These are phyloP conservation scores for Datisca glomerata DNA, from an alignment of 306 rosid genomes.

Conservation along the genomic window DNA sequence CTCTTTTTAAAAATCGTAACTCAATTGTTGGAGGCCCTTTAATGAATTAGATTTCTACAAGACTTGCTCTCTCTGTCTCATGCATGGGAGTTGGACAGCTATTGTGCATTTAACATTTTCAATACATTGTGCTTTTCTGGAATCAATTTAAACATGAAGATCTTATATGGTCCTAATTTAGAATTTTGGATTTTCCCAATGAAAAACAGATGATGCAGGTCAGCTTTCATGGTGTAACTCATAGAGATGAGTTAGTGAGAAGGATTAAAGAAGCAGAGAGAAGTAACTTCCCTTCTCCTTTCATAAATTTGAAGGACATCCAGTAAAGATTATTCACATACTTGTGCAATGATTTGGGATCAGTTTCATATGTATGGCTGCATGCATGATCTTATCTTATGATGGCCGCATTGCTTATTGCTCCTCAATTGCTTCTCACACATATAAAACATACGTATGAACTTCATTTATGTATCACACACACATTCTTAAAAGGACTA, in stretches of 20 bases:
- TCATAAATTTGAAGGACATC: constrained; percentile 8
- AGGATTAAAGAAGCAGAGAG: constrained; percentile 44
- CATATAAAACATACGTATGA: too few species aligned
- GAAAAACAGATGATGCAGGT: constrained; percentile 52
- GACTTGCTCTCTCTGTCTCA: background rate
- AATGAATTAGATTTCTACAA: background rate
- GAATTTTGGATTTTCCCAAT: constrained; percentile 7
- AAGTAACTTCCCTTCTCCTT: constrained; percentile 31
- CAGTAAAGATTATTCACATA: background rate
- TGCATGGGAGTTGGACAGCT: background rate
- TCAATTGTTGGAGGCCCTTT: too few species aligned
- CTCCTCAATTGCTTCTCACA: constrained; percentile 1
- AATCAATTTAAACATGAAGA: too few species aligned
- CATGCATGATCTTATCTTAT: background rate
- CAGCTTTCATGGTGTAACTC: constrained; percentile 40
- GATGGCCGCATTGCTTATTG: background rate
- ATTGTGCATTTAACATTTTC: background rate
- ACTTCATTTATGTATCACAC: constrained; percentile 1
- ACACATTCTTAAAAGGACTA: too few species aligned
- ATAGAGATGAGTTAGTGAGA: constrained; percentile 45
- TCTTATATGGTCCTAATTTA: too few species aligned
- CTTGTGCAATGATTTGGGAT: background rate
- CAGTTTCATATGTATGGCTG: background rate
- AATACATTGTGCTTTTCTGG: background rate
- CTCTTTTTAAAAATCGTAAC: too few species aligned